Evolutionary conservation across 768 basidiomycete species (phyloP).

Genomic region (Russula ochroleuca): DNA sequence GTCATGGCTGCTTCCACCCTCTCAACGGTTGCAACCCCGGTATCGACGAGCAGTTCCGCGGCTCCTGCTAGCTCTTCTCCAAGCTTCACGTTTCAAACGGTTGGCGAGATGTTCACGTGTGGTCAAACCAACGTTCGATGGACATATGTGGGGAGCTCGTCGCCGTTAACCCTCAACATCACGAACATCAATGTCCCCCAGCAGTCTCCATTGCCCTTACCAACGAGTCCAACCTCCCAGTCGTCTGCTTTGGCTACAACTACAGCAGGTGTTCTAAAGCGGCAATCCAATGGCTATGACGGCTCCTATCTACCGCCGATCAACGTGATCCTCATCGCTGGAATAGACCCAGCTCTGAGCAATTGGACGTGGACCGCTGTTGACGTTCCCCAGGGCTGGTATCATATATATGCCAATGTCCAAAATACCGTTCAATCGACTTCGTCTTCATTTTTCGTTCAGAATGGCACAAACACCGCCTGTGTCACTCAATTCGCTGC

Average conservation of each 20-base stretch:
- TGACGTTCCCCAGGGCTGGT: constrained; percentile 48
- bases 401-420: constrained; percentile 35
- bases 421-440: constrained; percentile 3
- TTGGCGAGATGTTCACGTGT: constrained; percentile 38
- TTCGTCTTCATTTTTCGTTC: constrained; percentile 38
- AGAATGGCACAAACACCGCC: constrained; percentile 36
- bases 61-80: not conserved
- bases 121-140: constrained; percentile 33
- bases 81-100: not conserved
- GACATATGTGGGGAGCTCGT: constrained; percentile 28
- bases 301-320: constrained; percentile 26
- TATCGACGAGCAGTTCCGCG: not conserved
- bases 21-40: not conserved
- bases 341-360: constrained; percentile 31
- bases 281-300: constrained; percentile 14
- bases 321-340: constrained; percentile 31
- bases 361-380: constrained; percentile 46
- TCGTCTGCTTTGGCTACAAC: not conserved
- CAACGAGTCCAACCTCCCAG: constrained; percentile 17
- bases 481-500: constrained; percentile 34
- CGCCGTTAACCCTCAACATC: constrained; percentile 36
- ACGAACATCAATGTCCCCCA: constrained; percentile 39
- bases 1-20: constrained; percentile 1
- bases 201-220: constrained; percentile 20
- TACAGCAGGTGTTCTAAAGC: not conserved